A percentile compares a stretch with the other conserved stretches of the same genome.
Evolutionary conservation across 1,284 basidiomycete genomes (phyloP).

Genomic region (Malassezia equina): DNA sequence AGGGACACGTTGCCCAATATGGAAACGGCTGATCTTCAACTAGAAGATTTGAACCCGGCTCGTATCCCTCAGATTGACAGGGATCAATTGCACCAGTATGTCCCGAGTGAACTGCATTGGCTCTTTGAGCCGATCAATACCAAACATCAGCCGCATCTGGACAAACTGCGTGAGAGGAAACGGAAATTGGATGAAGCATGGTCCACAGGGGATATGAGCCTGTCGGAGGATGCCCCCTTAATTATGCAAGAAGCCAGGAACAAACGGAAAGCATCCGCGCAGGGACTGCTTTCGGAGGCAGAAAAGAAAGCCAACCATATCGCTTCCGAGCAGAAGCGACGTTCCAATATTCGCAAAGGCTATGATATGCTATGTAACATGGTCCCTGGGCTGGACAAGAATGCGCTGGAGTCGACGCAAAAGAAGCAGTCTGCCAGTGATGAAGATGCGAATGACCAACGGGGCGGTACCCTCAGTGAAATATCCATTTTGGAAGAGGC

Average conservation of each 20-base stretch:
- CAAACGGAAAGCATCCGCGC: background rate
- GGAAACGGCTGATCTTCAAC: background rate
- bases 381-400: background rate
- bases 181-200: background rate
- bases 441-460: background rate
- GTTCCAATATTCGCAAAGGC: slow-evolving; percentile 18
- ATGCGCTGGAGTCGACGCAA: background rate
- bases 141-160: slow-evolving; percentile 14
- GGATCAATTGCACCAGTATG: background rate
- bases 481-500: slow-evolving; percentile 7
- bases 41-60: background rate
- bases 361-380: slow-evolving; percentile 11
- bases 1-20: background rate
- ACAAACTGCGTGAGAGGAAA: slow-evolving; percentile 13
- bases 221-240: slow-evolving; percentile 2
- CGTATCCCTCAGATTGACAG: background rate
- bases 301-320: slow-evolving; percentile 18
- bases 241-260: background rate
- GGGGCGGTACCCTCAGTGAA: background rate
- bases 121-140: slow-evolving; percentile 5
- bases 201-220: background rate
- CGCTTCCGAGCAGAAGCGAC: slow-evolving; percentile 17
- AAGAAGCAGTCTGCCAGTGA: background rate
- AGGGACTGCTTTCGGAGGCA: slow-evolving; percentile 1
- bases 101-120: background rate